Evolutionary conservation across 2,329 filamentous ascomycete genomes (phyloP), one percentile per base, ranked within the genome.

Genomic region (Madurella mycetomatis): DNA sequence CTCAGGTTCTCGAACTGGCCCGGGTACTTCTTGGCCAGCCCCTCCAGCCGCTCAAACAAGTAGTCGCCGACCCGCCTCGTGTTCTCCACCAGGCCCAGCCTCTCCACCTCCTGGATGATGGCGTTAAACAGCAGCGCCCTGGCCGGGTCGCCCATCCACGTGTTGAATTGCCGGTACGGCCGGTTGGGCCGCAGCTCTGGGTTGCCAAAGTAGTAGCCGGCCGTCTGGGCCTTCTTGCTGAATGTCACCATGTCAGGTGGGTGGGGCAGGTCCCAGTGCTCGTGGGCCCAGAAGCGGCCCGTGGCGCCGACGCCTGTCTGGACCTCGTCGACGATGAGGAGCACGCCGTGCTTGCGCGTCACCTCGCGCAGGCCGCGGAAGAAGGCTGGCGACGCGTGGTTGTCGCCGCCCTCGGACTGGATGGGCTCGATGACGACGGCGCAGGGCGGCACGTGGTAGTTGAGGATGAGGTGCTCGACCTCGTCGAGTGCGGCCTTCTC

Each of bases 101-200:
- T 77, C 72, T 90, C 77, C 53, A 95, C 85, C 75, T 96, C 90
- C 55, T 88, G 74, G 67, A 92, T 82, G 73, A 96, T 95, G 66
- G 84, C 87, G 60, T 88, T 84, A 85, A 95, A 95, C 62, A 96
- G 80, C 56, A 96, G 76, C 15, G 88, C 90, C 56, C 90, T 85
- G 13, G 87, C 86, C 15, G 91, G 91, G 74, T 96, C 91, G 65
- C 91, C 91, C 87, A 96, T 95, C 91, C 91, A 96, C 47, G 90
- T 96, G 80, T 96, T 96, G 81, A 96, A 96, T 74, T 96, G 91
- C 58, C 91, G 86, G 79, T 95, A 96, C 5, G 92, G 88, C 80
- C 92, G 92, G 78, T 95, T 95, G 59, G 91, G 91, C 12, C 88
- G 81, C 63, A 96, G 80, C 41, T 83, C 84, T 9, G 83, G 81